Base-by-base conservation (phyloP, 2,329 filamentous ascomycete genomes). In the Diplodia corticola region DNA sequence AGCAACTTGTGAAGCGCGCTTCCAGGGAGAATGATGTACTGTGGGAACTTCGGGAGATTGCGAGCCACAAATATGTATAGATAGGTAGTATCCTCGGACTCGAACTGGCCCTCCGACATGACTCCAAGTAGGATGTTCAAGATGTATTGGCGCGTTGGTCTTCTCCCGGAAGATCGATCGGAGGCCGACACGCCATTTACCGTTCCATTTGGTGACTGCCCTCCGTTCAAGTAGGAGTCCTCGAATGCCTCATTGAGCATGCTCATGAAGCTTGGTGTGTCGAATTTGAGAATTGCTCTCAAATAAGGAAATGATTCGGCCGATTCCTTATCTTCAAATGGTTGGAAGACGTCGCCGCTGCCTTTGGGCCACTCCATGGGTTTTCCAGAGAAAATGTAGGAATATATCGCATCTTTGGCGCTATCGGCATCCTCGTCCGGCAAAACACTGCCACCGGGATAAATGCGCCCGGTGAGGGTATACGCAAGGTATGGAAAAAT, bases 21-120 rank as follows among this genome's bases (percentile, higher is more conserved):
- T 20, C 93, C 95, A 0, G 94, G 91, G 54, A 99, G 87, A 12
- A 98, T 85, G 60, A 99, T 89, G 73, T 97, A 97, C 75, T 98
- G 94, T 0, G 93, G 93, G 73, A 97, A 99, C 76, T 99, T 99
- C 3, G 96, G 92, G 59, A 99, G 81, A 75, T 97, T 99, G 65
- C 95, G 88, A 20, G 95, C 94, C 74, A 99, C 91, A 74, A 99
- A 99, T 93, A 99, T 99, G 78, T 99, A 93, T 51, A 99, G 85
- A 77, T 97, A 99, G 65, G 99, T 91, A 13, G 91, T 93, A 74
- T 98, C 93, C 68, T 91, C 87, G 0, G 88, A 79, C 0, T 88
- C 86, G 77, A 97, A 98, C 54, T 91, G 87, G 4, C 85, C 82
- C 0, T 87, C 81, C 59, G 89, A 91, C 92, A 99, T 96, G 30